Evolutionary conservation across 2,329 filamentous ascomycete genomes (phyloP).

Genomic region (Venturia oleaginea): DNA sequence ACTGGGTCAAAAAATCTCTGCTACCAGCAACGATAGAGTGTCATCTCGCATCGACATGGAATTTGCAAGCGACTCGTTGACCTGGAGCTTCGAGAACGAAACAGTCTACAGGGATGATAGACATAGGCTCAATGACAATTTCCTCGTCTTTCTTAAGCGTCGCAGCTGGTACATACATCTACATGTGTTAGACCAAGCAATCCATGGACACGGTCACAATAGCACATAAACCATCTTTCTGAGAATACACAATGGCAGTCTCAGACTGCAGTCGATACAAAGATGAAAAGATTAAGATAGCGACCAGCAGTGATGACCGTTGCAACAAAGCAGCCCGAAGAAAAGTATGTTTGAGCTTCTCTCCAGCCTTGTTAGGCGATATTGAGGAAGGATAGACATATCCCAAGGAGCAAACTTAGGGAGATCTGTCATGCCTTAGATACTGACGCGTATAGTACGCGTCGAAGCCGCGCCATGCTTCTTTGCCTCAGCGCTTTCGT

Average conservation of each 20-base stretch:
- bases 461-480: not conserved
- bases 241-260: not conserved
- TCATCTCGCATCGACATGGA: not conserved
- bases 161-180: slow-evolving; percentile 5
- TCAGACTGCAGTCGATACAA: slow-evolving; percentile 1
- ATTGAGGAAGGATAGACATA: not conserved
- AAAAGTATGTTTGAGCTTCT: not conserved
- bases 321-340: not conserved
- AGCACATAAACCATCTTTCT: not conserved
- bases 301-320: not conserved
- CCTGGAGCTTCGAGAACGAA: not conserved
- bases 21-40: not conserved
- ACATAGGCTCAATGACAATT: slow-evolving; percentile 2
- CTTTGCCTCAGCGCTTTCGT: not conserved
- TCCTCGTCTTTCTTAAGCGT: not conserved
- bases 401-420: not conserved
- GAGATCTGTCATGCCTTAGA: slow-evolving; percentile 5
- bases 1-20: slow-evolving; percentile 1
- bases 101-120: not conserved
- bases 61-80: too few species aligned
- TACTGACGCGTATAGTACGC: not conserved
- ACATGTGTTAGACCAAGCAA: not conserved
- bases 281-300: not conserved
- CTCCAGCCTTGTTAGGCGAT: not conserved
- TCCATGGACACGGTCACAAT: not conserved